These are phyloP conservation scores for Pyrrhoderma noxium DNA, from an alignment of 1,284 basidiomycete species.

Conservation along the genomic window DNA sequence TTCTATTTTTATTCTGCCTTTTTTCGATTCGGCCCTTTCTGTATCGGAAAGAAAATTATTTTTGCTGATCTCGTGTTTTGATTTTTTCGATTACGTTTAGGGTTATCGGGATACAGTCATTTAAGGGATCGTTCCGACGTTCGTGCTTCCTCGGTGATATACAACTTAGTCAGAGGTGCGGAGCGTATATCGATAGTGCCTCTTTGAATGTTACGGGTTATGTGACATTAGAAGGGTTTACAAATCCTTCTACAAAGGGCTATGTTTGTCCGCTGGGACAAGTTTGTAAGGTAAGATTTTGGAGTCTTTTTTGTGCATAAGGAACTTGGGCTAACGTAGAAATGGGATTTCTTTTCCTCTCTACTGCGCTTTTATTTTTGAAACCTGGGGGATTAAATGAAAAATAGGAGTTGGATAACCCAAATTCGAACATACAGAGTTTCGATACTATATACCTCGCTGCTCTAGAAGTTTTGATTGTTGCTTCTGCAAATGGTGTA, in stretches of 20 bases:
- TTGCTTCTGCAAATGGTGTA: slow-evolving; percentile 76
- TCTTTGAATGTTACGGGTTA: slow-evolving; percentile 45
- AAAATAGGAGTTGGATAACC: slow-evolving; percentile 60
- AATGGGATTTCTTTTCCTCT: too few species aligned
- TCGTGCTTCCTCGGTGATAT: slow-evolving; percentile 52
- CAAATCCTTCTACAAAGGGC: slow-evolving; percentile 43
- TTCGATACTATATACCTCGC: slow-evolving; percentile 90
- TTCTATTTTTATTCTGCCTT: not conserved
- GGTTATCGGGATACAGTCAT: slow-evolving; percentile 87
- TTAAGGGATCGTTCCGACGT: slow-evolving; percentile 76
- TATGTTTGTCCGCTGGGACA: slow-evolving; percentile 83
- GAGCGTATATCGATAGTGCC: slow-evolving; percentile 63
- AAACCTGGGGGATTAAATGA: too few species aligned
- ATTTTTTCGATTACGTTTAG: slow-evolving; percentile 31
- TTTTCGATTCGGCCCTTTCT: not conserved
- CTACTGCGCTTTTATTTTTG: slow-evolving; percentile 1
- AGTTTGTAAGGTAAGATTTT: slow-evolving; percentile 62
- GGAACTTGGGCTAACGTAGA: too few species aligned
- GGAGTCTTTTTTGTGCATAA: too few species aligned
- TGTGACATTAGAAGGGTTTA: slow-evolving; percentile 33
- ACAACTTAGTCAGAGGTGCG: slow-evolving; percentile 61
- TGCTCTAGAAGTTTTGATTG: slow-evolving; percentile 78
- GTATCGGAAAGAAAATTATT: not conserved
- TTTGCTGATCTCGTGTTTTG: not conserved
- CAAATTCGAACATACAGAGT: slow-evolving; percentile 61